Evolutionary conservation across 306 rosid species (phyloP).

Genomic region (Biancaea sappan): DNA sequence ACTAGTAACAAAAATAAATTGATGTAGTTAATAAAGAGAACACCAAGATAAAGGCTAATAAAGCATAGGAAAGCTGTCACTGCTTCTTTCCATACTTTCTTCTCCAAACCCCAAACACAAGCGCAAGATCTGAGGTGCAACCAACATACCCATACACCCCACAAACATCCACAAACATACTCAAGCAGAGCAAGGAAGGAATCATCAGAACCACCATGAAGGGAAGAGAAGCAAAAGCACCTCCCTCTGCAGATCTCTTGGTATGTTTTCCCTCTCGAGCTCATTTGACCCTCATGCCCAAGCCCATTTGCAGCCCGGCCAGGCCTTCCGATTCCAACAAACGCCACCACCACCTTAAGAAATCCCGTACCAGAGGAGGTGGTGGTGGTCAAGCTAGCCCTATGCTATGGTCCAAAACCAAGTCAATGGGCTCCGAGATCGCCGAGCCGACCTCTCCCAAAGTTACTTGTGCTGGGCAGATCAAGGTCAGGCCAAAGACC

Average conservation of each 20-base stretch:
- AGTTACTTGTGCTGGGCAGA: constrained; percentile 94
- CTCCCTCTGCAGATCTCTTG: constrained; percentile 72
- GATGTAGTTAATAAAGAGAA: constrained; percentile 34
- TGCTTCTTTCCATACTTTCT: constrained; percentile 42
- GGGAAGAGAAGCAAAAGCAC: constrained; percentile 57
- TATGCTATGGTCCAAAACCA: constrained; percentile 71
- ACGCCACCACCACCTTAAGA: constrained; percentile 56
- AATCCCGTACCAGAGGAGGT: constrained; percentile 45
- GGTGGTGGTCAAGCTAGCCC: constrained; percentile 62
- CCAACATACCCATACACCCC: not conserved
- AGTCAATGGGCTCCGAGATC: constrained; percentile 61
- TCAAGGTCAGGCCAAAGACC: constrained; percentile 69
- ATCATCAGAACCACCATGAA: constrained; percentile 38
- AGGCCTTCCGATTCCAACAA: constrained; percentile 57
- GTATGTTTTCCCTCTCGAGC: constrained; percentile 93
- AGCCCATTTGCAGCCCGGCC: constrained; percentile 87
- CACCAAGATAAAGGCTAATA: constrained; percentile 46
- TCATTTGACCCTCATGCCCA: constrained; percentile 70
- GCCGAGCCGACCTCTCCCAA: constrained; percentile 93
- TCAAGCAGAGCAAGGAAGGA: not conserved
- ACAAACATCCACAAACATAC: not conserved
- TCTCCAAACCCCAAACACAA: constrained; percentile 37
- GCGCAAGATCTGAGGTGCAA: constrained; percentile 42
- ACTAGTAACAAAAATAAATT: constrained; percentile 40
- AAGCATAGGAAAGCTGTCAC: constrained; percentile 66